These are phyloP conservation scores for Suillus clintonianus DNA, from an alignment of 768 basidiomycete genomes.

Conservation along the genomic window DNA sequence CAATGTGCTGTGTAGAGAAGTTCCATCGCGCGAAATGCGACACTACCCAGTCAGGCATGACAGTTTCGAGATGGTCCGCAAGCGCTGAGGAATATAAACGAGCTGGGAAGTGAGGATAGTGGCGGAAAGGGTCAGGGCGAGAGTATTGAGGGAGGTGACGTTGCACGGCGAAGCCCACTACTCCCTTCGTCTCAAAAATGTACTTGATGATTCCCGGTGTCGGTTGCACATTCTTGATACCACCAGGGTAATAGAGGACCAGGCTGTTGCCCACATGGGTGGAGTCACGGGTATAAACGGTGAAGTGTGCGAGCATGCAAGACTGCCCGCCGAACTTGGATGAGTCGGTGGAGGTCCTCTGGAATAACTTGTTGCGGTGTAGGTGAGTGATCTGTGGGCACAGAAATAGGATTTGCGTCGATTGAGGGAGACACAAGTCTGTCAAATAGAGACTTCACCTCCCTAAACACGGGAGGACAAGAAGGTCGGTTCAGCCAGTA, in stretches of 20 bases:
- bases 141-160: background rate
- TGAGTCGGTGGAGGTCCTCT: background rate
- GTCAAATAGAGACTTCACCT: constrained; percentile 23
- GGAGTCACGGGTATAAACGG: constrained; percentile 7
- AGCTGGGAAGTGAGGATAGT: constrained; percentile 14
- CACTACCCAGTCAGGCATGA: constrained; percentile 9
- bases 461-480: constrained; percentile 13
- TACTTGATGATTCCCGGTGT: constrained; percentile 11
- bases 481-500: constrained; percentile 19
- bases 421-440: background rate
- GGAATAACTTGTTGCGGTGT: background rate
- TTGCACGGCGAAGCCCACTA: constrained; percentile 5
- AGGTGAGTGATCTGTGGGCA: no score
- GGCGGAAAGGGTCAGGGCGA: background rate
- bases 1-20: constrained; percentile 1
- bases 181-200: background rate
- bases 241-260: no score
- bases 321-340: background rate
- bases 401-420: background rate
- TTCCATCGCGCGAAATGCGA: constrained; percentile 11
- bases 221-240: background rate
- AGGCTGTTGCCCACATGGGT: constrained; percentile 15
- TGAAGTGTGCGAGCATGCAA: constrained; percentile 4
- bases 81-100: background rate
- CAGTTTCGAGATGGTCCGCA: background rate